phyloP scores from a whole-genome alignment of 768 basidiomycete species.

The Filobasidium wieringae region DNA sequence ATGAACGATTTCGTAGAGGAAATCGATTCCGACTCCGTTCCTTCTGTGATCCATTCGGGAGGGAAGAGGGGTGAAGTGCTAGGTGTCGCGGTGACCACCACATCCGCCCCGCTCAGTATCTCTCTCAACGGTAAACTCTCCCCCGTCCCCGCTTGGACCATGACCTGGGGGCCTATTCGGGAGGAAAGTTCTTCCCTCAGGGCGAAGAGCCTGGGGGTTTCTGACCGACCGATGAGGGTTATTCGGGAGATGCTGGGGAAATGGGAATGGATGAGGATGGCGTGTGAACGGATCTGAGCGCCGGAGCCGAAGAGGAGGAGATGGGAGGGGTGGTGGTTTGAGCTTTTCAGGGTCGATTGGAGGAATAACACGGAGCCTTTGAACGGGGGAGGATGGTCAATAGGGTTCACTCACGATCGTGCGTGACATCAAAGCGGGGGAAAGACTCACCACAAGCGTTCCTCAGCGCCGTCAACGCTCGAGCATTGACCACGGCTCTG shows the following conservation, averaged over 20 bases:
- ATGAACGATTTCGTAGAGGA: slow-evolving; percentile 54
- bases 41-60: slow-evolving; percentile 32
- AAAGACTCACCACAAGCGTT: slow-evolving; percentile 60
- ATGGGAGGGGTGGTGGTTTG: background rate
- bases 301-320: slow-evolving; percentile 31
- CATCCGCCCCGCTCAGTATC: slow-evolving; percentile 41
- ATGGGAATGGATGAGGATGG: slow-evolving; percentile 22
- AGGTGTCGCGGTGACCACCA: slow-evolving; percentile 66
- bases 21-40: slow-evolving; percentile 49
- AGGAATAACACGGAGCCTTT: slow-evolving; percentile 31
- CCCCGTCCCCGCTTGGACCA: background rate
- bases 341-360: slow-evolving; percentile 5
- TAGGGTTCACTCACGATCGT: background rate
- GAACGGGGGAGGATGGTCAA: background rate
- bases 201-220: slow-evolving; percentile 33
- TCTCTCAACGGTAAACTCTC: background rate
- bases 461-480: slow-evolving; percentile 62
- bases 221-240: slow-evolving; percentile 40
- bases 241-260: slow-evolving; percentile 19
- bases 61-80: slow-evolving; percentile 60
- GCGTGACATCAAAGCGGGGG: background rate
- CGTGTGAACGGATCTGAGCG: slow-evolving; percentile 29
- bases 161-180: background rate
- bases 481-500: slow-evolving; percentile 68
- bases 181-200: background rate